phyloP scores from a whole-genome alignment of 371 early-diverging fungal species.

The Gilbertella persicaria region DNA sequence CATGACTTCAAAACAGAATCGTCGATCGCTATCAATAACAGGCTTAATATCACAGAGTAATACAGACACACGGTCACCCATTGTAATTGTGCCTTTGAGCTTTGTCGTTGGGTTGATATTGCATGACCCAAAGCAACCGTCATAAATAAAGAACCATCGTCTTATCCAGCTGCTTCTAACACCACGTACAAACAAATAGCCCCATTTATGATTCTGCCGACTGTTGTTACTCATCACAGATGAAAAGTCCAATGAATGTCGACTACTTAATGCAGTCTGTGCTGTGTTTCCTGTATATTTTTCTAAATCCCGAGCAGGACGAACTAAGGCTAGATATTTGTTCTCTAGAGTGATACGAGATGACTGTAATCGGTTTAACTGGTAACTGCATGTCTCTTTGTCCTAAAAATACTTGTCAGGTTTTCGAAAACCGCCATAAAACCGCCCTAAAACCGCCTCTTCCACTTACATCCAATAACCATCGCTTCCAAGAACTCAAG shows the following conservation, averaged over 20 bases:
- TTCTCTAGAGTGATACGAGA: constrained; percentile 32
- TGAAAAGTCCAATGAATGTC: too few relatives aligned
- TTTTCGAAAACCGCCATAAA: neutral
- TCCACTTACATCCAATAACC: constrained; percentile 32
- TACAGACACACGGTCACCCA: constrained; percentile 60
- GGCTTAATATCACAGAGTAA: constrained; percentile 65
- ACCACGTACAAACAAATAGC: constrained; percentile 39
- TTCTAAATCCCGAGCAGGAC: constrained; percentile 36
- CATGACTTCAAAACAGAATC: constrained; percentile 76
- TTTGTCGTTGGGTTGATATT: constrained; percentile 47
- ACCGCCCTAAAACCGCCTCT: neutral
- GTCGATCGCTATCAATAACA: constrained; percentile 55
- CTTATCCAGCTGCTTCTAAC: constrained; percentile 48
- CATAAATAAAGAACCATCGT: constrained; percentile 63
- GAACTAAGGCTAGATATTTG: constrained; percentile 38
- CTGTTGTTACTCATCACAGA: neutral
- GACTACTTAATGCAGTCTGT: constrained; percentile 14
- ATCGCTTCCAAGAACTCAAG: constrained; percentile 42
- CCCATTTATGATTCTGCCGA: constrained; percentile 33
- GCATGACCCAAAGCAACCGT: constrained; percentile 60
- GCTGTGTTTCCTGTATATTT: constrained; percentile 18
- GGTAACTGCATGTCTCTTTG: constrained; percentile 42
- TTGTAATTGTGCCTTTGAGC: constrained; percentile 56
- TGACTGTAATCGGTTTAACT: constrained; percentile 19
- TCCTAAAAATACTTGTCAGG: constrained; percentile 23